Evolutionary conservation across 768 basidiomycete species (phyloP), one percentile per base, ranked within the genome.

Genomic region (Termitomyces sp.): DNA sequence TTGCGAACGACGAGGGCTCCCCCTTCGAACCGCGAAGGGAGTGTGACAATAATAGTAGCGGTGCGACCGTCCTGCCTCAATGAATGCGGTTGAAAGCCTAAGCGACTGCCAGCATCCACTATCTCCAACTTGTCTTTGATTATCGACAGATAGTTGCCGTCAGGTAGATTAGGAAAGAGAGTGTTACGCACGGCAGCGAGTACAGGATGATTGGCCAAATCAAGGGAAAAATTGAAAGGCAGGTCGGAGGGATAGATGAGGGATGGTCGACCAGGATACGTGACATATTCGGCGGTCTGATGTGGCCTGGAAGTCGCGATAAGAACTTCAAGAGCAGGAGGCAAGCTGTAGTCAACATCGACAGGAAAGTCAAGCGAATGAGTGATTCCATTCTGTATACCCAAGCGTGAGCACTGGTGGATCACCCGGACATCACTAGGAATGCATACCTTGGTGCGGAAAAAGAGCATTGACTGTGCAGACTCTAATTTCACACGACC

Each of bases 301-400:
- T 86, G 82, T 5, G 86, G 85, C 63, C 81, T 76, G 70, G 88
- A 91, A 17, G 89, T 80, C 4, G 83, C 84, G 61, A 91, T 81
- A 1, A 34, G 12, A 14, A 34, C 87, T 61, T 91, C 88, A 55
- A 91, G 78, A 16, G 90, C 83, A 1, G 89, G 88, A 16, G 89
- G 88, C 16, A 84, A 79, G 66, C 82, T 84, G 63, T 86, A 83
- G 60, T 85, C 84, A 44, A 88, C 78, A 63, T 91, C 86, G 57
- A 92, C 81, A 5, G 90, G 90, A 65, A 91, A 91, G 66, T 91
- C 88, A 21, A 92, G 77, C 9, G 88, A 86, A 66, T 92, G 88
- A 0, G 87, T 84, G 58, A 89, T 86, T 32, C 86, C 89, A 58
- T 83, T 84, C 89, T 92, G 59, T 47, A 7, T 42, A n/a, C 37